Percentiles rank a stretch among this genome's conserved stretches.
Conservation (phyloP, 345 rosid species). For the Hibiscus tridactylites region DNA sequence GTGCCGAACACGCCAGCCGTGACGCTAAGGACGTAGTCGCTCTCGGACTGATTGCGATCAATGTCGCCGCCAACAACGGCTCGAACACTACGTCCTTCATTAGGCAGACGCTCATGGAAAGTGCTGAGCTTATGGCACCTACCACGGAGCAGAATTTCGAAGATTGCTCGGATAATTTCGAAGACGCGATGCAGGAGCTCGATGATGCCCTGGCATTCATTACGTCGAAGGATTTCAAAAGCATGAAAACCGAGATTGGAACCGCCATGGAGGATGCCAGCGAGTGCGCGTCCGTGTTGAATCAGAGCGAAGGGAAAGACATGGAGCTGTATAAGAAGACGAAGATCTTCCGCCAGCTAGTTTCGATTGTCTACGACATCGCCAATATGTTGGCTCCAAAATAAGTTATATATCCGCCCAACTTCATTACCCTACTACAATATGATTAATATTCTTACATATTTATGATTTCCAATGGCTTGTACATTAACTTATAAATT, state of each 20-base stretch:
- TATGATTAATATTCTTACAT: neutral
- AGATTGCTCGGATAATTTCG: conserved; percentile 49
- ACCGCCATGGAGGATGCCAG: conserved; percentile 36
- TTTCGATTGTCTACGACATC: conserved; percentile 35
- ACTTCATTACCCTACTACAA: neutral
- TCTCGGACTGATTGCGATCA: conserved; percentile 45
- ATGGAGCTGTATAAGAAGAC: conserved; percentile 26
- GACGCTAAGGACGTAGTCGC: conserved; percentile 32
- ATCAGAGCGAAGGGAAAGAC: conserved; percentile 11
- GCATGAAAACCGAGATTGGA: conserved; percentile 34
- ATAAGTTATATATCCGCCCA: neutral
- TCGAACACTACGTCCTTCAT: conserved; percentile 31
- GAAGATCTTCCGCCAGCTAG: conserved; percentile 28
- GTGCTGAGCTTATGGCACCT: conserved; percentile 27
- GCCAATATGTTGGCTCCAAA: conserved; percentile 23
- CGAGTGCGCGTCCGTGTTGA: conserved; percentile 33
- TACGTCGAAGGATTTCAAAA: conserved; percentile 23
- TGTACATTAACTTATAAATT: too few relatives aligned
- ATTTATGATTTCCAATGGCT: too few relatives aligned
- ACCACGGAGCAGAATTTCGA: conserved; percentile 40
- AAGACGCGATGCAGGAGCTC: conserved; percentile 51
- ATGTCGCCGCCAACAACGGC: conserved; percentile 37
- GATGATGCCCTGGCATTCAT: conserved; percentile 51
- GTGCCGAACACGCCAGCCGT: conserved; percentile 27
- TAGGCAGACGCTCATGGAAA: conserved; percentile 17